A percentile compares a stretch with the other conserved stretches of the same genome.
phyloP scores from a whole-genome alignment of 1,284 basidiomycete species.

The Afroboletus lepidellus region DNA sequence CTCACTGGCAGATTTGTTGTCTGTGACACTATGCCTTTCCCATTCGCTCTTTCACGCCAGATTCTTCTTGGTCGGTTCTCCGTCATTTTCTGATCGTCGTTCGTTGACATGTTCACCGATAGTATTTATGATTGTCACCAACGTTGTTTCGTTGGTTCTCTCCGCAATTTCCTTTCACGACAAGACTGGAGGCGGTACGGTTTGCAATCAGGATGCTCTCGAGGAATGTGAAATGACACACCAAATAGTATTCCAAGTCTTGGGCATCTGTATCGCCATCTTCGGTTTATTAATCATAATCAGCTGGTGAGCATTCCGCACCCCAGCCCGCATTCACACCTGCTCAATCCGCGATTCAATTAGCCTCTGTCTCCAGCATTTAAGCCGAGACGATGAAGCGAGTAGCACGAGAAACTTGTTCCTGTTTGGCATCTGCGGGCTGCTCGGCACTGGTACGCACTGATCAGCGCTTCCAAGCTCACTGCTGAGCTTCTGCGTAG shows the following conservation, averaged over 20 bases:
- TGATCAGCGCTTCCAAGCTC: background rate
- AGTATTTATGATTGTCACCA: conserved; percentile 21
- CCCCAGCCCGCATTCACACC: background rate
- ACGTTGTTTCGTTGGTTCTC: conserved; percentile 16
- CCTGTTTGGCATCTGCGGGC: conserved; percentile 21
- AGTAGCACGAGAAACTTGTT: conserved; percentile 22
- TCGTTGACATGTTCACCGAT: conserved; percentile 1
- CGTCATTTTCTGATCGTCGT: background rate
- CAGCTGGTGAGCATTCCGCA: conserved; percentile 20
- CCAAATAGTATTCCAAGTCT: conserved; percentile 24
- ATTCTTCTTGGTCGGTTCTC: conserved; percentile 22
- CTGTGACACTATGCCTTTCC: conserved; percentile 32
- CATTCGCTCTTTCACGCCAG: conserved; percentile 19
- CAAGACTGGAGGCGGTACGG: conserved; percentile 25
- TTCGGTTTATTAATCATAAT: conserved; percentile 14
- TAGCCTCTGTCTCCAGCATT: conserved; percentile 20
- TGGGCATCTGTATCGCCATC: conserved; percentile 15
- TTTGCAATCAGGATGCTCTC: background rate
- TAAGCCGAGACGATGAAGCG: conserved; percentile 17
- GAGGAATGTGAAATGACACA: conserved; percentile 1
- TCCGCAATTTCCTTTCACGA: conserved; percentile 18
- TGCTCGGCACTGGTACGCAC: conserved; percentile 22
- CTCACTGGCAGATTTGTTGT: conserved; percentile 12
- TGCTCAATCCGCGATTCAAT: background rate
- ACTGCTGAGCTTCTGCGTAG: conserved; percentile 13